Evolutionary conservation across 176 grass and related monocot species (phyloP), one percentile per base, ranked within the genome.

Genomic region (Cocos nucifera): DNA sequence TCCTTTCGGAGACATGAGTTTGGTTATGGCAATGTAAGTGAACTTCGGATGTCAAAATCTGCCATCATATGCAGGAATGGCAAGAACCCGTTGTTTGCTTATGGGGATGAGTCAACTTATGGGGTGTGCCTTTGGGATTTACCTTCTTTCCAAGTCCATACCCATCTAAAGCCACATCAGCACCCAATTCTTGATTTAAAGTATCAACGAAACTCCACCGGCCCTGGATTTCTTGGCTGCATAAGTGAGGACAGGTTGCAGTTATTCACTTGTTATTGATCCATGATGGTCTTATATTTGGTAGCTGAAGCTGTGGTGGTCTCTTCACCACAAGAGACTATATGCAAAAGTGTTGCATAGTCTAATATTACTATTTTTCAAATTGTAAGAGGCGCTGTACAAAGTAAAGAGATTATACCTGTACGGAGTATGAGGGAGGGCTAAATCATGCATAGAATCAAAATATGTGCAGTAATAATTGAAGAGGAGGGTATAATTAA

Each of bases 111-210:
- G 62, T 77, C 49, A 18, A 5, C 84, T 57, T 49, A 67, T 0
- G 75, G 78, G 55, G 66, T 97, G 21, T 75, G 87, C 50, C 69
- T 75, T 19, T 90, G 80, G 87, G 44, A 3, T 15, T 54, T 97
- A 44, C 92, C 92, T 59, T 90, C 78, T 0, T 85, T 96, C 59
- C 78, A 60, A 65, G 58, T n/a, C 20, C 59, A 63, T 66, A 15
- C 62, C 18, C 68, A 80, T 73, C 75, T 96, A 32, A 80, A 64
- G 61, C 75, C 83, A 2, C 86, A 90, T 78, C 75, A 28, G 29
- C 52, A 72, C n/a, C 87, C 86, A 1, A 74, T 90, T 82, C 87
- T 96, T 80, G 92, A 96, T 82, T 65, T 90, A 55, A 85, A 75
- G 75, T 96, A 85, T 25, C 61, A 76, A n/a, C 57, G 49, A 25